phyloP scores from a whole-genome alignment of 441 rosid species.

The Gossypium aridum region DNA sequence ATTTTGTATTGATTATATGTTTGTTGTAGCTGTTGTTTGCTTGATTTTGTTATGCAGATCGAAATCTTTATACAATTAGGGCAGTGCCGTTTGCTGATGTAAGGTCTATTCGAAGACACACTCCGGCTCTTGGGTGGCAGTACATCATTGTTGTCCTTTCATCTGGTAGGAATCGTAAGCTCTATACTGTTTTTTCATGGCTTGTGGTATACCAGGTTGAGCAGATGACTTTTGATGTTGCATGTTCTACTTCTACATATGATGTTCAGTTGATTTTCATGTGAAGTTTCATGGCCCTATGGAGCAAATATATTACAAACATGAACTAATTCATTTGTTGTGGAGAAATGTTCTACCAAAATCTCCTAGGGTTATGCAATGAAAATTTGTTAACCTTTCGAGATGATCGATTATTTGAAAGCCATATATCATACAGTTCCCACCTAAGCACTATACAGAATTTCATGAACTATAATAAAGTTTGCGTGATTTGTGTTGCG shows the following conservation, averaged over 20 bases:
- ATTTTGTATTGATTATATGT: background rate
- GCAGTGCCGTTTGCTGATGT: constrained; percentile 75
- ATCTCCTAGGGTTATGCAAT: background rate
- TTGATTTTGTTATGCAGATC: constrained; percentile 42
- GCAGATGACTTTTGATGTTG: background rate
- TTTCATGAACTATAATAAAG: background rate
- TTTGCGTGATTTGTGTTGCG: background rate
- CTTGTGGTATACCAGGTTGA: background rate
- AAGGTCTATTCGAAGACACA: constrained; percentile 74
- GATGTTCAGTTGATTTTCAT: background rate
- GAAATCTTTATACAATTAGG: constrained; percentile 82
- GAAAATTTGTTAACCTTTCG: background rate
- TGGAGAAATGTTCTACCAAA: background rate
- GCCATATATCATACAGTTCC: background rate
- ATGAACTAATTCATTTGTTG: background rate
- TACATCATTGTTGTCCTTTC: constrained; percentile 79
- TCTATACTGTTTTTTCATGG: background rate
- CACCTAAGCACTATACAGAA: background rate
- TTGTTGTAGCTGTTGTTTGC: constrained; percentile 3
- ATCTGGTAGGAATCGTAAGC: constrained; percentile 52
- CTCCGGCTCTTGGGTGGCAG: constrained; percentile 97
- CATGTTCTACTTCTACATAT: background rate
- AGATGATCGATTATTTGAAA: background rate
- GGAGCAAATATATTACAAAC: background rate
- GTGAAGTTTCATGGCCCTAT: background rate